Evolutionary conservation across 2,329 filamentous ascomycete genomes (phyloP).

Genomic region (Phaeosphaeriaceae sp.): DNA sequence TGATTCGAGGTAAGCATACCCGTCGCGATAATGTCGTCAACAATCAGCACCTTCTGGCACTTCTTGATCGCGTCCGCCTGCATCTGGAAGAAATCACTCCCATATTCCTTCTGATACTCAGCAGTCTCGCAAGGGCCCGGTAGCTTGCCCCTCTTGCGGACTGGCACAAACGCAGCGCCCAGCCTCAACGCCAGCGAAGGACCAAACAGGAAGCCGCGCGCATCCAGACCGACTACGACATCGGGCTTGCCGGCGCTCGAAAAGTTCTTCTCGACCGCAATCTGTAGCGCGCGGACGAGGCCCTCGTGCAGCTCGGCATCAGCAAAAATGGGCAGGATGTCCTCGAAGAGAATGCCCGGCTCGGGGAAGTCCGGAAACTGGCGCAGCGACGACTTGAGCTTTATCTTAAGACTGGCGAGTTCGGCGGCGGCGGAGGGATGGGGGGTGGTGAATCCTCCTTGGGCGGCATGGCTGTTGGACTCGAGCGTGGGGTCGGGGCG

Average conservation of each 20-base stretch:
- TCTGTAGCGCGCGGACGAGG: conserved; percentile 83
- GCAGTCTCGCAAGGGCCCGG: conserved; percentile 88
- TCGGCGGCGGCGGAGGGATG: conserved; percentile 59
- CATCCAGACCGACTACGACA: conserved; percentile 91
- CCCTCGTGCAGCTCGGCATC: conserved; percentile 75
- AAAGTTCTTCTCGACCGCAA: conserved; percentile 76
- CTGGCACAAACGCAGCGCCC: conserved; percentile 87
- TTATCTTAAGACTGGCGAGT: conserved; percentile 67
- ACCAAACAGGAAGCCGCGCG: conserved; percentile 93
- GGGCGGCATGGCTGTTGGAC: conserved; percentile 51
- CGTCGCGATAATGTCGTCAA: conserved; percentile 98
- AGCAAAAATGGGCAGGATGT: conserved; percentile 96
- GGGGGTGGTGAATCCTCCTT: conserved; percentile 59
- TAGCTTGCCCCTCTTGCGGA: conserved; percentile 94
- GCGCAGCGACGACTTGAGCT: conserved; percentile 75
- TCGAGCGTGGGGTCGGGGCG: conserved; percentile 46
- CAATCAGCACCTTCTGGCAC: conserved; percentile 88
- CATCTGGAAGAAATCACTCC: conserved; percentile 94
- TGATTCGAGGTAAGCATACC: conserved; percentile 68
- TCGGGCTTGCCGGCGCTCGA: conserved; percentile 69
- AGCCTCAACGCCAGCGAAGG: conserved; percentile 85
- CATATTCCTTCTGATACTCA: conserved; percentile 94
- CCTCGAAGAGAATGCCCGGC: conserved; percentile 93
- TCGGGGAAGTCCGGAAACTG: conserved; percentile 92
- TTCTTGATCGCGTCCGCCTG: conserved; percentile 84